These are phyloP conservation scores for Bassia scoparia DNA, from an alignment of 148 eudicot species.

Conservation along the genomic window DNA sequence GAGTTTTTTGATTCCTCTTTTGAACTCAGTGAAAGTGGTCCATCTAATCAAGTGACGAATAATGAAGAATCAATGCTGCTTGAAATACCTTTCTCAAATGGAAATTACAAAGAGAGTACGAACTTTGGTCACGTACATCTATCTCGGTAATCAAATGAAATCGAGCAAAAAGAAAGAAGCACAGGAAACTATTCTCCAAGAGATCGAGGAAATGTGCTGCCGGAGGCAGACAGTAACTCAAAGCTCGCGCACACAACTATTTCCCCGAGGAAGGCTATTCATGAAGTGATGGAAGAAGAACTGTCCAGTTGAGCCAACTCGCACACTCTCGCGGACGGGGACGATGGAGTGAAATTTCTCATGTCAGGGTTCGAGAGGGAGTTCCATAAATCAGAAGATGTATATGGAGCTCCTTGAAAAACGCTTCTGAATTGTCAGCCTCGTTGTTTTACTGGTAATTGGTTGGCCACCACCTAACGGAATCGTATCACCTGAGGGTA, in stretches of 20 bases:
- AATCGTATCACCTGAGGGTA: conserved; percentile 96
- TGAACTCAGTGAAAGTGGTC: too few species aligned
- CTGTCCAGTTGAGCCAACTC: conserved; percentile 37
- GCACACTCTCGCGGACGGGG: conserved; percentile 92
- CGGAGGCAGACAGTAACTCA: conserved; percentile 85
- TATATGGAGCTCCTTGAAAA: conserved; percentile 69
- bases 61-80: too few species aligned
- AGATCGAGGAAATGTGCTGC: conserved; percentile 97
- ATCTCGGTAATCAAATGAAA: conserved; percentile 58
- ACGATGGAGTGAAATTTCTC: conserved; percentile 78
- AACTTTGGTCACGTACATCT: conserved; percentile 63
- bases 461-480: conserved; percentile 99
- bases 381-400: conserved; percentile 93
- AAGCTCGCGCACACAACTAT: conserved; percentile 50
- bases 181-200: conserved; percentile 82
- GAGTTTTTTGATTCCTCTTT: too few species aligned
- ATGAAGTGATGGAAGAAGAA: conserved; percentile 42
- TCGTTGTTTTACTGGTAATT: conserved; percentile 79
- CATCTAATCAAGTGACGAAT: too few species aligned
- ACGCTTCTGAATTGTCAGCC: conserved; percentile 60
- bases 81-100: conserved; percentile 48
- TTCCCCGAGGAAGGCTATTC: conserved; percentile 41
- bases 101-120: conserved; percentile 69
- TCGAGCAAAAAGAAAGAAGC: conserved; percentile 67
- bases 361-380: conserved; percentile 99